Conservation (phyloP, 768 basidiomycete genomes). For the Trametes elegans region DNA sequence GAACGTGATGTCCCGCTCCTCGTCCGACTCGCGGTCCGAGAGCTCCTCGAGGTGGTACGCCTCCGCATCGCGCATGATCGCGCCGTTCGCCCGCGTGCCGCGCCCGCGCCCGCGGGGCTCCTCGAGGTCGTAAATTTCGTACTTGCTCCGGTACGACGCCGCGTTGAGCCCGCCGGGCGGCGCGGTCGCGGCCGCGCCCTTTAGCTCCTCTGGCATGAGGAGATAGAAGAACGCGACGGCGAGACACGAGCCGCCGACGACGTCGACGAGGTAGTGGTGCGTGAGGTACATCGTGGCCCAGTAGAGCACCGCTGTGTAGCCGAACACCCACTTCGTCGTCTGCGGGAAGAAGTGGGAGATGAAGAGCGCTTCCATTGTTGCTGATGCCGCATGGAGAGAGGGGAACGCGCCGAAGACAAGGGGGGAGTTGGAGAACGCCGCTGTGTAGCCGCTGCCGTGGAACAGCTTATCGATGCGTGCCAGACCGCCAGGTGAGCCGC, state of each 20-base stretch:
- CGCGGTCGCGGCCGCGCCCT: conserved; percentile 47
- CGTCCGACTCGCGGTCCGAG: conserved; percentile 51
- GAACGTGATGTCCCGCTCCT: conserved; percentile 67
- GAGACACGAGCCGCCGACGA: conserved; percentile 90
- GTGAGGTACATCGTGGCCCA: conserved; percentile 99
- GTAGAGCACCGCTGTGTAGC: conserved; percentile 82
- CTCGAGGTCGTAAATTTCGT: conserved; percentile 77
- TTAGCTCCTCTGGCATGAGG: conserved; percentile 80
- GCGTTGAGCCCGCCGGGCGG: conserved; percentile 47
- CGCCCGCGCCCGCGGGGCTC: conserved; percentile 41
- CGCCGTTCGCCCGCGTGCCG: conserved; percentile 27
- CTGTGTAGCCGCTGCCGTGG: conserved; percentile 70
- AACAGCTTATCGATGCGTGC: conserved; percentile 90
- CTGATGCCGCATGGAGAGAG: conserved; percentile 85
- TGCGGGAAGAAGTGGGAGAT: conserved; percentile 92
- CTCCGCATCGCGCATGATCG: conserved; percentile 39
- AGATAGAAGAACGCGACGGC: conserved; percentile 86
- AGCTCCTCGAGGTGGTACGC: conserved; percentile 58
- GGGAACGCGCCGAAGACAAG: conserved; percentile 98
- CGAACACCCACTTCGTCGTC: conserved; percentile 67
- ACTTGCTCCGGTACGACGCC: conserved; percentile 49
- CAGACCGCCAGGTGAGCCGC: conserved; percentile 91
- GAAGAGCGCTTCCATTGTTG: conserved; percentile 91
- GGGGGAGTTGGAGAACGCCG: conserved; percentile 81
- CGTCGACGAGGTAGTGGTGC: conserved; percentile 98